These are phyloP conservation scores for Cetradonia linearis DNA, from an alignment of 495 filamentous ascomycete species.

Conservation along the genomic window DNA sequence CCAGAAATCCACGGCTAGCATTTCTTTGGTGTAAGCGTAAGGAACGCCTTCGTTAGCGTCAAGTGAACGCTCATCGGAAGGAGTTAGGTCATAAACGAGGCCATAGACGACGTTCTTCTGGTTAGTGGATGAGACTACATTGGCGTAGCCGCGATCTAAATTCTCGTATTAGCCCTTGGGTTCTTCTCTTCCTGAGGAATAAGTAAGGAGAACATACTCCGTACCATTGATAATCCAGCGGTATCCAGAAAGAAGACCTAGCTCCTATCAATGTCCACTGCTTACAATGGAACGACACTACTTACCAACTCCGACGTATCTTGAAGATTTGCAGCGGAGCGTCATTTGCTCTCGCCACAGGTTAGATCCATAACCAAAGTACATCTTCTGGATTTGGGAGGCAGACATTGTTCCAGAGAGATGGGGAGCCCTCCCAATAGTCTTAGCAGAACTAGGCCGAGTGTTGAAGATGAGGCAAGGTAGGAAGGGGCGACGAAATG, in stretches of 20 bases:
- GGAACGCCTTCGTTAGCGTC: constrained; percentile 52
- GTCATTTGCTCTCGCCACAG: constrained; percentile 58
- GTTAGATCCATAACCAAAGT: constrained; percentile 70
- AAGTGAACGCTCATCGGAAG: constrained; percentile 37
- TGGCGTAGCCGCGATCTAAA: constrained; percentile 51
- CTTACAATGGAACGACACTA: not conserved
- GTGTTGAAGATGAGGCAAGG: not conserved
- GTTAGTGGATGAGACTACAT: constrained; percentile 42
- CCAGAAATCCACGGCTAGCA: constrained; percentile 35
- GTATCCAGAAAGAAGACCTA: constrained; percentile 39
- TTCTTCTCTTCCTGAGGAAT: not conserved
- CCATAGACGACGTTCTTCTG: constrained; percentile 36
- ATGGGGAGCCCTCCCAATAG: not conserved
- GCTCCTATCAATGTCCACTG: not conserved
- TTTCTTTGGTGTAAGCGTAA: constrained; percentile 40
- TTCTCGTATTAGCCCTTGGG: constrained; percentile 11
- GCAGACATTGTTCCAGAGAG: not conserved
- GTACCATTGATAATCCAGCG: constrained; percentile 53
- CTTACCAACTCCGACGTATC: constrained; percentile 34
- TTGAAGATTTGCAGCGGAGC: constrained; percentile 49
- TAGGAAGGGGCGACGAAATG: not conserved
- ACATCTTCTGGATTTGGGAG: constrained; percentile 23
- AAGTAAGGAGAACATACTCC: not conserved
- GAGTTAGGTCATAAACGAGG: constrained; percentile 40
- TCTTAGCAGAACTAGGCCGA: not conserved